Evolutionary conservation across 192 early-diverging fungal species (phyloP).

Genomic region (Linnemannia zychae): DNA sequence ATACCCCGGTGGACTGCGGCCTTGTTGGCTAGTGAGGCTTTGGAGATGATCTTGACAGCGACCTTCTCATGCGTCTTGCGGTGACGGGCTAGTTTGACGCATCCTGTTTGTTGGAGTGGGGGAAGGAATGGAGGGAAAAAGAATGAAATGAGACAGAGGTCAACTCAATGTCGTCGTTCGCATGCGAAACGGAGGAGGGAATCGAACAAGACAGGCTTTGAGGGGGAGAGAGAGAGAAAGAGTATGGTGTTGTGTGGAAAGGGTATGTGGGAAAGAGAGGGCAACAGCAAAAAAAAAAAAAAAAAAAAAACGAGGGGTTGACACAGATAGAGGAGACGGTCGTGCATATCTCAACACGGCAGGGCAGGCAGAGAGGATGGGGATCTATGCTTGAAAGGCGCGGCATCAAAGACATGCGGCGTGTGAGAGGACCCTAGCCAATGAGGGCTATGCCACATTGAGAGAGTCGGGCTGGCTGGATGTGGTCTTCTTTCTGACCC

Average conservation of each 20-base stretch:
- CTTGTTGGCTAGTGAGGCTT: conserved; percentile 61
- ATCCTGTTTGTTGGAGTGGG: conserved; percentile 30
- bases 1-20: conserved; percentile 62
- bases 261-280: neutral
- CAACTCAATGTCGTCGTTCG: neutral
- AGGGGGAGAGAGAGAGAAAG: neutral
- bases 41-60: conserved; percentile 68
- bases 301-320: conserved; percentile 22
- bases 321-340: neutral
- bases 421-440: neutral
- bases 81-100: conserved; percentile 67
- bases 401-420: neutral
- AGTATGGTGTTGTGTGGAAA: neutral
- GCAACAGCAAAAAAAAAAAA: neutral
- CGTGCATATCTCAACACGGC: neutral
- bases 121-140: neutral
- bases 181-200: neutral
- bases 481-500: neutral
- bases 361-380: neutral
- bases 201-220: neutral
- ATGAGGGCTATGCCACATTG: neutral
- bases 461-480: neutral
- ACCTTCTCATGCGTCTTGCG: conserved; percentile 68
- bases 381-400: neutral
- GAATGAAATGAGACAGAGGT: neutral